These are phyloP conservation scores for Agapanthus africanus DNA, from an alignment of 106 monocot genomes.

Conservation along the genomic window DNA sequence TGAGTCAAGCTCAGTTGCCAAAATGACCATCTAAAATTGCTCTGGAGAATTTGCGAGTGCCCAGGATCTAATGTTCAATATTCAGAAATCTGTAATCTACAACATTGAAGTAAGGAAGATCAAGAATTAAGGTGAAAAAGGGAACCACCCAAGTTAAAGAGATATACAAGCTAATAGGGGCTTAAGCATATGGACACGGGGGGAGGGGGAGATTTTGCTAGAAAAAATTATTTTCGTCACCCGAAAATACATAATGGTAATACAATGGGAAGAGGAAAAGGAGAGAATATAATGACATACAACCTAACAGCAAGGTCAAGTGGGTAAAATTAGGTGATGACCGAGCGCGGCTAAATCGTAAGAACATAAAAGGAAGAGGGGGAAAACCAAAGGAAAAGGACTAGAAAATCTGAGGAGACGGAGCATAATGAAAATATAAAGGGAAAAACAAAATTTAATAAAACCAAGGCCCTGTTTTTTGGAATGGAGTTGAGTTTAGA, in stretches of 20 bases:
- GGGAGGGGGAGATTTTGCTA: background rate
- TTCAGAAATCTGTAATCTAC: conserved; percentile 34
- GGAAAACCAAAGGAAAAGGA: too few relatives aligned
- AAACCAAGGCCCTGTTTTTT: too few relatives aligned
- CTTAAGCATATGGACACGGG: background rate
- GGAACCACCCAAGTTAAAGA: background rate
- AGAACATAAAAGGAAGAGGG: too few relatives aligned
- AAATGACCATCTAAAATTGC: conserved; percentile 49
- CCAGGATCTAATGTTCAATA: conserved; percentile 67
- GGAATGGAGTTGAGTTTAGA: too few relatives aligned
- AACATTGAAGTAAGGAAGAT: conserved; percentile 8
- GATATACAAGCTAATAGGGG: background rate
- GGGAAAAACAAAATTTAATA: too few relatives aligned
- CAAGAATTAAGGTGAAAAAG: background rate
- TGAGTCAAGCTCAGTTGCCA: conserved; percentile 39
- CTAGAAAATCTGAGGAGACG: too few relatives aligned
- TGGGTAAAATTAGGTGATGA: background rate
- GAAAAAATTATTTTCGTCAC: background rate
- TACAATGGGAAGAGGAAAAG: conserved; percentile 1
- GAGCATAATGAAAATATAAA: too few relatives aligned
- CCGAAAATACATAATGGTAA: background rate
- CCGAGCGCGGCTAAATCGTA: background rate
- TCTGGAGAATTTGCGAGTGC: conserved; percentile 72
- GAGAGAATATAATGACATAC: background rate
- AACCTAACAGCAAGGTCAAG: background rate